phyloP scores from a whole-genome alignment of 2,329 filamentous ascomycete genomes.

The Xylariaceae sp. region DNA sequence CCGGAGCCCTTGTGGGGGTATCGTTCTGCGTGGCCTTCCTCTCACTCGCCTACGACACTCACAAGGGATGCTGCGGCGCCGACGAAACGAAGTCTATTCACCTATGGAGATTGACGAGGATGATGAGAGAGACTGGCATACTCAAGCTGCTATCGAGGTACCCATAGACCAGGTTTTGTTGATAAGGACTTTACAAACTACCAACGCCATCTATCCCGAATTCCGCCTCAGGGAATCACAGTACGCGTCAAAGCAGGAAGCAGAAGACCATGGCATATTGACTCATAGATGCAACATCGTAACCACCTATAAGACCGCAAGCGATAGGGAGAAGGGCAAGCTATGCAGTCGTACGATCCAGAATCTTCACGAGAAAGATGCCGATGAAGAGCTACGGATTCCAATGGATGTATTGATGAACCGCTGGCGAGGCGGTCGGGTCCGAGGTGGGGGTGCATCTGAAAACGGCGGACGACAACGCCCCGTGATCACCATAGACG shows the following conservation, averaged over 20 bases:
- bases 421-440: conserved; percentile 44
- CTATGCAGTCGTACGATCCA: conserved; percentile 16
- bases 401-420: conserved; percentile 36
- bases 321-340: background rate
- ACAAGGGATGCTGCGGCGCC: conserved; percentile 40
- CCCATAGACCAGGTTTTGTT: conserved; percentile 40
- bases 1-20: conserved; percentile 19
- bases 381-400: conserved; percentile 29
- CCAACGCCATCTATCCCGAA: conserved; percentile 55
- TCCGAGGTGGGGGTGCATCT: conserved; percentile 44
- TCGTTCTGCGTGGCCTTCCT: conserved; percentile 43
- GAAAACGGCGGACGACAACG: conserved; percentile 28
- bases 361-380: conserved; percentile 30
- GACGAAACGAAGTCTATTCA: conserved; percentile 50
- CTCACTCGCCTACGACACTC: conserved; percentile 39
- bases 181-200: conserved; percentile 51
- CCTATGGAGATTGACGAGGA: conserved; percentile 41
- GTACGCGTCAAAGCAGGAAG: conserved; percentile 26
- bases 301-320: conserved; percentile 34
- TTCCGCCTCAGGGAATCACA: conserved; percentile 33
- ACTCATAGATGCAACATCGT: conserved; percentile 57
- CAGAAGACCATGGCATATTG: conserved; percentile 41
- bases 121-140: conserved; percentile 35
- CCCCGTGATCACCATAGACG: conserved; percentile 31
- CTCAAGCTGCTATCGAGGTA: conserved; percentile 49